These are phyloP conservation scores for Yueomyces sinensis DNA, from an alignment of 805 yeast species.

Conservation along the genomic window DNA sequence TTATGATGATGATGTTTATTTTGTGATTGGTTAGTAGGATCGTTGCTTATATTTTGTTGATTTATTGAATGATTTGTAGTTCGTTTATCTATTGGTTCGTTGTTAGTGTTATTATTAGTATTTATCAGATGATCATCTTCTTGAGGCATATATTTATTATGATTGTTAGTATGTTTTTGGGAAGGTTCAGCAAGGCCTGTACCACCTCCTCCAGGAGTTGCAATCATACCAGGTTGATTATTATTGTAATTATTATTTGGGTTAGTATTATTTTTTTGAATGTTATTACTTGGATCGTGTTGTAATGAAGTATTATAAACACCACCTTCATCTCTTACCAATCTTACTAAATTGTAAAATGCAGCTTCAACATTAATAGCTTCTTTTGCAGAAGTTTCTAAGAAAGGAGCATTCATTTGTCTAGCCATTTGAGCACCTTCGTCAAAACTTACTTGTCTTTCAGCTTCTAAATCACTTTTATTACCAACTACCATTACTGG, in stretches of 20 bases:
- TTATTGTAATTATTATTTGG: conserved; percentile 1
- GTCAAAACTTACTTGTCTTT: conserved; percentile 59
- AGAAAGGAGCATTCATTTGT: conserved; percentile 55
- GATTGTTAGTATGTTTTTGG: background rate
- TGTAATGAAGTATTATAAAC: conserved; percentile 10
- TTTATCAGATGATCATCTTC: background rate
- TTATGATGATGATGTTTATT: no score
- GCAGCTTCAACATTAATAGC: conserved; percentile 83
- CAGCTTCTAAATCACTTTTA: conserved; percentile 61
- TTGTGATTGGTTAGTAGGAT: no score
- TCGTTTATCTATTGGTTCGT: background rate
- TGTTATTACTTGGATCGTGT: background rate
- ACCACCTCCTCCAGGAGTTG: no score
- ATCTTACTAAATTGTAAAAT: conserved; percentile 54
- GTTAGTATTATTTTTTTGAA: background rate
- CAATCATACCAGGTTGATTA: no score
- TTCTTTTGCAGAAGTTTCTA: conserved; percentile 89
- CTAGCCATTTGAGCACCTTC: conserved; percentile 53
- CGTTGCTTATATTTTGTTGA: background rate
- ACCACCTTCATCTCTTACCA: conserved; percentile 31
- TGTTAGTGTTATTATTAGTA: background rate
- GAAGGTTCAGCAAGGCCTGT: no score
- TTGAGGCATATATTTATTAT: background rate
- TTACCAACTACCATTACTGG: conserved; percentile 76
- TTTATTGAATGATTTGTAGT: background rate